A percentile compares a stretch with the other conserved stretches of the same genome.
These are phyloP conservation scores for Schizonepeta tenuifolia DNA, from an alignment of 257 asterid species.

Conservation along the genomic window DNA sequence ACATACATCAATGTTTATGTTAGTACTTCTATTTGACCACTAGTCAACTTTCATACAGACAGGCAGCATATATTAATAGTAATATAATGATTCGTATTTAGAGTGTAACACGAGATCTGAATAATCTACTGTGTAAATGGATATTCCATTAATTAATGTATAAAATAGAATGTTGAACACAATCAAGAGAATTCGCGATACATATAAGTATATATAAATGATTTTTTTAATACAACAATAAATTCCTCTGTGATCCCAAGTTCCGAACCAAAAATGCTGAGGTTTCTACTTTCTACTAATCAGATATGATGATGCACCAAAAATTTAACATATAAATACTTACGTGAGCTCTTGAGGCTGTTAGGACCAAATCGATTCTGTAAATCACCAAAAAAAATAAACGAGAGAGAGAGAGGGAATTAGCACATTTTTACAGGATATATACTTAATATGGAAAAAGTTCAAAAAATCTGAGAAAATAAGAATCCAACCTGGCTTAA, in stretches of 20 bases:
- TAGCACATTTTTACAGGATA: background rate
- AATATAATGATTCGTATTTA: background rate
- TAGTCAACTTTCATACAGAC: conserved; percentile 8
- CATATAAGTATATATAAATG: too few relatives aligned
- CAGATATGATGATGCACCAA: background rate
- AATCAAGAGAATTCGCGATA: background rate
- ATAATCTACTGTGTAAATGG: background rate
- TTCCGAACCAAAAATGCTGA: background rate
- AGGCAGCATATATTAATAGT: too few relatives aligned
- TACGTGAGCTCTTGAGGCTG: conserved; percentile 53
- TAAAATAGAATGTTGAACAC: background rate
- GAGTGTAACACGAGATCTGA: conserved; percentile 6
- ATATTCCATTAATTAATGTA: background rate
- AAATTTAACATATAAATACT: conserved; percentile 31
- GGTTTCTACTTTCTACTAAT: background rate
- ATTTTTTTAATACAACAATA: background rate
- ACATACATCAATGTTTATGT: background rate
- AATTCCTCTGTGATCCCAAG: too few relatives aligned
- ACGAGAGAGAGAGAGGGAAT: background rate
- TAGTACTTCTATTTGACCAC: conserved; percentile 26
- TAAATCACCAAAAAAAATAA: background rate
- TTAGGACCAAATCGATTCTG: conserved; percentile 51
- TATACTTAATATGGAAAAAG: too few relatives aligned
- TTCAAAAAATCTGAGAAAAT: background rate
- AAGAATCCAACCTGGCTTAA: conserved; percentile 35